Evolutionary conservation across 148 eudicot genomes (phyloP).

Genomic region (Oxyria digyna): DNA sequence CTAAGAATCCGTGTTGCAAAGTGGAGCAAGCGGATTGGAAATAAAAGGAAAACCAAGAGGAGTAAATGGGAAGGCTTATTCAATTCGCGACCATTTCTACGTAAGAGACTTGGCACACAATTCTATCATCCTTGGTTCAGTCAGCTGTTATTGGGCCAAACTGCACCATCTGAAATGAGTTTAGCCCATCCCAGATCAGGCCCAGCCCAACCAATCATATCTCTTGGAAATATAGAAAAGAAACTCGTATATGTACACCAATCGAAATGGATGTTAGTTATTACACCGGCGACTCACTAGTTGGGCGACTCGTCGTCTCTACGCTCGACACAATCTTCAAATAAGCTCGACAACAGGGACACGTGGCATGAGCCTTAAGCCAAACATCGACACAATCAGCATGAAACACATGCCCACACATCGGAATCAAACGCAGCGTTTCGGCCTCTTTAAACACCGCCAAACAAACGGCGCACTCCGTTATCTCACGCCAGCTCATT

Average conservation of each 20-base stretch:
- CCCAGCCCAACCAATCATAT: too few relatives aligned
- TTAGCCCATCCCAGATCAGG: too few relatives aligned
- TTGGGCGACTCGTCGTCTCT: neutral
- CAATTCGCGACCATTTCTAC: too few relatives aligned
- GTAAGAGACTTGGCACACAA: too few relatives aligned
- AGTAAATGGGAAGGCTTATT: too few relatives aligned
- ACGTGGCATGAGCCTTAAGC: slow-evolving; percentile 7
- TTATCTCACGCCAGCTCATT: neutral
- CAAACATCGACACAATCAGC: slow-evolving; percentile 9
- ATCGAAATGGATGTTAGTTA: slow-evolving; percentile 15
- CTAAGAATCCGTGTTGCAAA: too few relatives aligned
- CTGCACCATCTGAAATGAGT: too few relatives aligned
- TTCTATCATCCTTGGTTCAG: too few relatives aligned
- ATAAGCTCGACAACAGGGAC: slow-evolving; percentile 11
- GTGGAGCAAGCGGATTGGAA: too few relatives aligned
- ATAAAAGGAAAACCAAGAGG: too few relatives aligned
- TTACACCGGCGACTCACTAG: neutral
- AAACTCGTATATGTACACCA: slow-evolving; percentile 8
- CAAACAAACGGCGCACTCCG: slow-evolving; percentile 39
- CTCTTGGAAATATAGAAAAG: neutral
- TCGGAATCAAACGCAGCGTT: slow-evolving; percentile 11
- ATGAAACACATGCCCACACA: slow-evolving; percentile 9
- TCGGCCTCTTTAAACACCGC: slow-evolving; percentile 7
- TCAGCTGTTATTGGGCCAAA: too few relatives aligned
- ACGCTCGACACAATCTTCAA: neutral